Evolutionary conservation across 371 early-diverging fungal genomes (phyloP).

Genomic region (Mortierella sp.): DNA sequence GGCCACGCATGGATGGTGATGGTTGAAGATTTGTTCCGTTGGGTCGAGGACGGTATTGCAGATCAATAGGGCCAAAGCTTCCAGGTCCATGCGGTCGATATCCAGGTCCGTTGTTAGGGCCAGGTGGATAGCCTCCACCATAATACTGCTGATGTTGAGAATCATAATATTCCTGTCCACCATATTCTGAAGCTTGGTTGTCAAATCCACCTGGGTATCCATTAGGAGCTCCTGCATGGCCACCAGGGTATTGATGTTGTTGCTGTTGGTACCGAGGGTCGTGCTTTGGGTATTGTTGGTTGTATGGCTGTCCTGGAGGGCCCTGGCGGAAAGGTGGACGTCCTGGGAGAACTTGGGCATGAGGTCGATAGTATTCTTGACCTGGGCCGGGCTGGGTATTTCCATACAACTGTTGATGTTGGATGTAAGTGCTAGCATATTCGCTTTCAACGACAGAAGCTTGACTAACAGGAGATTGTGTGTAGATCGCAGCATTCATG

Average conservation of each 20-base stretch:
- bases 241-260: conserved; percentile 20
- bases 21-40: conserved; percentile 40
- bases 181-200: conserved; percentile 49
- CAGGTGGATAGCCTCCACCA: conserved; percentile 33
- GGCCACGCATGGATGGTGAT: conserved; percentile 51
- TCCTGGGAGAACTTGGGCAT: not conserved
- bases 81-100: conserved; percentile 43
- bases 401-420: conserved; percentile 42
- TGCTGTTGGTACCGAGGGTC: conserved; percentile 45
- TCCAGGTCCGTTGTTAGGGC: conserved; percentile 29
- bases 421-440: conserved; percentile 11
- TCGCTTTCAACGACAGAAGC: conserved; percentile 19
- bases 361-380: not conserved
- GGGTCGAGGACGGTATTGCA: conserved; percentile 15
- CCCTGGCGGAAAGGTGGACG: not conserved
- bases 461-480: conserved; percentile 30
- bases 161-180: conserved; percentile 35
- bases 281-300: conserved; percentile 44
- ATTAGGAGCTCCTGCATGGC: conserved; percentile 15
- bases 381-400: not conserved
- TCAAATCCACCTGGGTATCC: conserved; percentile 44
- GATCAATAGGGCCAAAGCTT: conserved; percentile 35
- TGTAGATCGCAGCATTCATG: conserved; percentile 34
- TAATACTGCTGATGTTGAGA: conserved; percentile 37
- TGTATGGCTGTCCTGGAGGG: not conserved